Evolutionary conservation across 164 flowering plant species (phyloP).

Genomic region (Malania oleifera): DNA sequence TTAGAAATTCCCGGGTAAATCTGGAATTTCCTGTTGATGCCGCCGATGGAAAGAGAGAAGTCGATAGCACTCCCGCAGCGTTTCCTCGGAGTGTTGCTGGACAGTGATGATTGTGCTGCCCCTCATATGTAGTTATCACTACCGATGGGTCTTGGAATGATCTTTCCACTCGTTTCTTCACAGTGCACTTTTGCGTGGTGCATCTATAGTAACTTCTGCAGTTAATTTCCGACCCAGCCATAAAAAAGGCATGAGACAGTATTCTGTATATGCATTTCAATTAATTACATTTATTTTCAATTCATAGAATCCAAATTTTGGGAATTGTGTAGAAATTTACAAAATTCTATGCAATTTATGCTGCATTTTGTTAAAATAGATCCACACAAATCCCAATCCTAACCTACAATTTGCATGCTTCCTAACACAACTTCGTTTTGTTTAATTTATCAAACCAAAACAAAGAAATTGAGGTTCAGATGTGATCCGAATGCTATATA

Average conservation of each 20-base stretch:
- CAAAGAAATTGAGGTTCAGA: no score
- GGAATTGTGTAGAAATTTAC: no score
- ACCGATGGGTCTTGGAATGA: slow-evolving; percentile 44
- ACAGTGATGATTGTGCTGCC: slow-evolving; percentile 48
- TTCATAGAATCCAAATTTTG: no score
- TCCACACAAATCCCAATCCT: no score
- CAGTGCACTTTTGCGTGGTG: slow-evolving; percentile 49
- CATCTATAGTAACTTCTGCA: slow-evolving; percentile 67
- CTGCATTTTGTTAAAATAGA: no score
- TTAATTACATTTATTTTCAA: background rate
- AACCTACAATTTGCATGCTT: no score
- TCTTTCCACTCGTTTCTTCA: slow-evolving; percentile 63
- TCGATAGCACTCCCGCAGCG: slow-evolving; percentile 17
- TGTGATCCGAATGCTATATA: no score
- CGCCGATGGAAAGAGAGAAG: slow-evolving; percentile 16
- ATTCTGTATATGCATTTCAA: background rate
- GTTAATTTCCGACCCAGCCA: no score
- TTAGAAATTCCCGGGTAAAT: slow-evolving; percentile 23
- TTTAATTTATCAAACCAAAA: no score
- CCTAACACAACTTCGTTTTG: no score
- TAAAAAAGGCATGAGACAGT: background rate
- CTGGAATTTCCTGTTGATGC: background rate
- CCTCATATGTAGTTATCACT: slow-evolving; percentile 67
- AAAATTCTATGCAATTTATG: no score
- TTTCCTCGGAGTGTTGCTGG: slow-evolving; percentile 37